These are phyloP conservation scores for Saccharomycopsis selenospora DNA, from an alignment of 805 yeast genomes.

Conservation along the genomic window DNA sequence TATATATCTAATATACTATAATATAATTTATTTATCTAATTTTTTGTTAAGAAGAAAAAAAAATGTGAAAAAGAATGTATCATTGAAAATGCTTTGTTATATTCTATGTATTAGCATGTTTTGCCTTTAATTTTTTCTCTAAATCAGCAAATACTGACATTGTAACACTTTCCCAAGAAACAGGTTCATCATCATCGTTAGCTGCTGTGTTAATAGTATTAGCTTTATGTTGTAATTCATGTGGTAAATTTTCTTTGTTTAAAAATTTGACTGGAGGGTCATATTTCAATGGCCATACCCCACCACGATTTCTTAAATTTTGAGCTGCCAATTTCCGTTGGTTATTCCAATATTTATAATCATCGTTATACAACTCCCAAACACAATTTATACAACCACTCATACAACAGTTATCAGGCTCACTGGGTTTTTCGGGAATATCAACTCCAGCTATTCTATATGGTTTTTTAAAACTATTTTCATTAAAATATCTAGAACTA, in stretches of 20 bases:
- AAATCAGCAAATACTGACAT: constrained; percentile 78
- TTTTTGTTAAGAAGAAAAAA: too few species aligned
- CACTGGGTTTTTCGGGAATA: constrained; percentile 71
- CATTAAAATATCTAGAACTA: constrained; percentile 28
- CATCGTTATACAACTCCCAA: constrained; percentile 90
- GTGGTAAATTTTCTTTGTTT: constrained; percentile 38
- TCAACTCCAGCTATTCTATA: constrained; percentile 49
- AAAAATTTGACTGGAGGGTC: constrained; percentile 46
- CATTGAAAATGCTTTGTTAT: too few species aligned
- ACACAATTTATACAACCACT: constrained; percentile 96
- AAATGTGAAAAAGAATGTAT: too few species aligned
- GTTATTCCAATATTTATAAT: constrained; percentile 71
- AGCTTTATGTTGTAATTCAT: constrained; percentile 26
- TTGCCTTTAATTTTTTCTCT: constrained; percentile 55
- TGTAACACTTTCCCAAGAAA: constrained; percentile 62
- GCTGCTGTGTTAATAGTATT: constrained; percentile 18
- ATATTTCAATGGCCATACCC: constrained; percentile 58
- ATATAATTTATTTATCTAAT: too few species aligned
- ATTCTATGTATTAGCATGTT: too few species aligned
- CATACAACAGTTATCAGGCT: constrained; percentile 97
- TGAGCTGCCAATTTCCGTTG: constrained; percentile 54
- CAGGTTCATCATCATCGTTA: constrained; percentile 36
- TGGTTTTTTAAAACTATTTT: constrained; percentile 22
- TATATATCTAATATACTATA: too few species aligned
- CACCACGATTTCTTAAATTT: constrained; percentile 34